Evolutionary conservation across 108 stramenopile genomes (phyloP), one percentile per base, ranked within the genome.

Genomic region (Cyclotella atomus): DNA sequence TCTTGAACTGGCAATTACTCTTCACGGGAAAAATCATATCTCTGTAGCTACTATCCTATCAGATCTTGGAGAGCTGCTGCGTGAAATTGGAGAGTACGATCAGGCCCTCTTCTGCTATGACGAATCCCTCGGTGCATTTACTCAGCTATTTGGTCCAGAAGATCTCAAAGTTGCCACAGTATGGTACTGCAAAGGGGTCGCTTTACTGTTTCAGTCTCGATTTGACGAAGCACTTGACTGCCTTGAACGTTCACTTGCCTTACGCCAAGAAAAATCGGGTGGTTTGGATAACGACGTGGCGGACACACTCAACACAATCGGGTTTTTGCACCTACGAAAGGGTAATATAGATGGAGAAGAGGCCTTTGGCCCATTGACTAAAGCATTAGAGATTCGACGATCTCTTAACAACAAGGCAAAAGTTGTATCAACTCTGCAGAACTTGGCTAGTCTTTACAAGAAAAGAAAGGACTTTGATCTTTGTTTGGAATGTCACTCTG

Each of bases 221-320:
- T 75, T 83, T 24, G 79, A 85, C 19, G 81, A 74, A 25, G 92
- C 92, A 7, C 62, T 84, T 21, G 72, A 63, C 52, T 91, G 87
- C 63, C 84, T 94, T 29, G 80, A 89, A 20, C 88, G 86, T 46
- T 79, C 88, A 15, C 53, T 91, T 10, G 71, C 44, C 46, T 90
- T 91, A 52, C 87, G 90, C 59, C 72, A 70, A 24, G 73, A 85
- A 38, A 77, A 84, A 62, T 54, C 87, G 16, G 92, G 90, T 9
- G 67, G 68, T 45, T 73, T 87, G 41, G 78, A 90, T 54, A 76
- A 60, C 35, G 86, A 82, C 62, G 90, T 89, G 21, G 92, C 87
- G 25, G 90, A 94, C 67, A 85, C 84, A 0, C 68, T 94, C 30
- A 90, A 94, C 69, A 89, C 87, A 69, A 89, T 90, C 83, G 92